Base-by-base conservation (phyloP, 768 basidiomycete species). In the Tulasnella sp. region DNA sequence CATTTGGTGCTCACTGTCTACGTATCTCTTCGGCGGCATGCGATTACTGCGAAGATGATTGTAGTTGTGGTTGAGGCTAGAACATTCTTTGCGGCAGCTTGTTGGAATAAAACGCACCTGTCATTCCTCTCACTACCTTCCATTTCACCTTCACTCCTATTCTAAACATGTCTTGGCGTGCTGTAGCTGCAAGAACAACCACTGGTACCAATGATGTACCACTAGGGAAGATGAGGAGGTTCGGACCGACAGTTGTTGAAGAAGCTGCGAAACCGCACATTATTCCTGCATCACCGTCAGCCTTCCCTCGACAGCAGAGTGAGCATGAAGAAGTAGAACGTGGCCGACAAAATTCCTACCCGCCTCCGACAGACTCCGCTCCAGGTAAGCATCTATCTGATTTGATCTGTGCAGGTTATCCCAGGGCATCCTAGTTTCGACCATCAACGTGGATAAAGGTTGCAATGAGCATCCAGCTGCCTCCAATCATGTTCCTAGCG, bases 171-270 rank as follows among this genome's bases (percentile, higher is more conserved):
- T 34, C 61, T 30, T 71, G 70, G 70, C 53, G 70, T 63, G 66
- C 68, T 62, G 87, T 87, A 59, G 87, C 89, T 63, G 89, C 89
- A 59, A 83, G 83, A 65, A 85, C 90, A 72, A 86, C 92, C 27
- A 88, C 88, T 41, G 92, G 92, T 59, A 93, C 92, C 21, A 96
- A 96, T 66, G 92, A 94, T 46, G 85, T 82, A 65, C 92, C 92
- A 1, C 80, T 96, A 60, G 90, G 88, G 52, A 79, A 82, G 66
- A 85, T 87, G 68, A 87, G 92, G 68, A 85, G 92, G 57, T 96
- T 96, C 73, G 92, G 92, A 53, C 86, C 89, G 49, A 84, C 85
- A 27, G 85, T 88, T 3, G 74, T 80, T 41, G 92, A 93, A 69
- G 91, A 92, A 68, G 75, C 72, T 25, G 81, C 82, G 19, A 85